A percentile compares a stretch with the other conserved stretches of the same genome.
Evolutionary conservation across 139 green algal genomes (phyloP).

Genomic region (Tetratostichococcus sp.): DNA sequence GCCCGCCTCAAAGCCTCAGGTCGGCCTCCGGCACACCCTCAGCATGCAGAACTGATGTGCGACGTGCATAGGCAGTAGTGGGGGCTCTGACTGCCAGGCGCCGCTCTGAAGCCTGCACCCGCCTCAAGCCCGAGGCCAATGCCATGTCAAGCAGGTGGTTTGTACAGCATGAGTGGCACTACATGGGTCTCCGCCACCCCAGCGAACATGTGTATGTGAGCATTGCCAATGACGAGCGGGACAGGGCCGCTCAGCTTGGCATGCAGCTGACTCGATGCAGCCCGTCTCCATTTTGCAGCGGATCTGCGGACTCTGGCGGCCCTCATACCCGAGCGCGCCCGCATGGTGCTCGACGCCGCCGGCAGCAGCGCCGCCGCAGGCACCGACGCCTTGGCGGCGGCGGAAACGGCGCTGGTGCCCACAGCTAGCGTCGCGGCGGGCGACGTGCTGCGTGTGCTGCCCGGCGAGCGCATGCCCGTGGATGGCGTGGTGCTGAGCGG

Average conservation of each 20-base stretch:
- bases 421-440: slow-evolving; percentile 34
- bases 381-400: not conserved
- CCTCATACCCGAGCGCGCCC: slow-evolving; percentile 64
- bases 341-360: slow-evolving; percentile 63
- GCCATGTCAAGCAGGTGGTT: too few relatives aligned
- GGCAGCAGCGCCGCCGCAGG: slow-evolving; percentile 5
- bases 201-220: too few relatives aligned
- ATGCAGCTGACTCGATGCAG: not conserved
- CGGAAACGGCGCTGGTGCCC: not conserved
- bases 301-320: slow-evolving; percentile 64
- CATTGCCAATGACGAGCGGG: too few relatives aligned
- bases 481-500: slow-evolving; percentile 79
- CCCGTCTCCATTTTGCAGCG: slow-evolving; percentile 18
- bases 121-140: too few relatives aligned
- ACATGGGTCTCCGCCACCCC: too few relatives aligned
- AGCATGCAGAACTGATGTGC: too few relatives aligned
- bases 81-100: too few relatives aligned
- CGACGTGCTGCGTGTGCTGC: slow-evolving; percentile 78
- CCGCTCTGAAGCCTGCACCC: too few relatives aligned
- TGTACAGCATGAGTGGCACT: too few relatives aligned
- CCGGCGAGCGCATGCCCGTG: slow-evolving; percentile 84
- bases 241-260: too few relatives aligned
- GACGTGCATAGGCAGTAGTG: too few relatives aligned
- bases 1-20: slow-evolving; percentile 46
- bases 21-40: too few relatives aligned